phyloP scores from a whole-genome alignment of 441 rosid species.

The Erodium moschatum region DNA sequence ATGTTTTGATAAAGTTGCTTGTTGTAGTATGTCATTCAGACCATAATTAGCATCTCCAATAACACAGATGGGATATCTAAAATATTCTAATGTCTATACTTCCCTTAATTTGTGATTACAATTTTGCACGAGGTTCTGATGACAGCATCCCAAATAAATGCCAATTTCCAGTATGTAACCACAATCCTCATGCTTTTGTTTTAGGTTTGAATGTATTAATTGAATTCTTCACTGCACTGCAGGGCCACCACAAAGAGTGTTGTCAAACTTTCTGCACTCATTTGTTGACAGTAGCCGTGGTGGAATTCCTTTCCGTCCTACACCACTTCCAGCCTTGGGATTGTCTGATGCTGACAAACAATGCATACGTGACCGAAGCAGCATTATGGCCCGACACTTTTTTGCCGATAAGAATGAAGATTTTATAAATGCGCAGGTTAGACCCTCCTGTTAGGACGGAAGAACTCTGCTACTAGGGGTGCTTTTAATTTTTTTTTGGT shows the following conservation, averaged over 20 bases:
- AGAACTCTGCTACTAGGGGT: neutral
- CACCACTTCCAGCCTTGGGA: slow-evolving; percentile 71
- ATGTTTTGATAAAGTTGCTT: neutral
- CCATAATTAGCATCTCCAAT: neutral
- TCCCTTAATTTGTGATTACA: neutral
- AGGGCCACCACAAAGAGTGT: slow-evolving; percentile 95
- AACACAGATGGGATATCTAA: neutral
- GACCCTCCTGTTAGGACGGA: neutral
- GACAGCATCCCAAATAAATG: neutral
- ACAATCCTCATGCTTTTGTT: neutral
- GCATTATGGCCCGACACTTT: slow-evolving; percentile 90
- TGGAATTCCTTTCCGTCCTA: slow-evolving; percentile 71
- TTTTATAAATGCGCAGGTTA: slow-evolving; percentile 81
- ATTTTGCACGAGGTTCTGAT: neutral
- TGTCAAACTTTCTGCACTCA: slow-evolving; percentile 77
- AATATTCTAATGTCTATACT: neutral
- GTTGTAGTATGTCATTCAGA: neutral
- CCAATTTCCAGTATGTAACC: neutral
- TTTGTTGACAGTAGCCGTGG: slow-evolving; percentile 86
- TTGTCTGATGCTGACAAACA: slow-evolving; percentile 82
- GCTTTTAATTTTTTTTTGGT: neutral
- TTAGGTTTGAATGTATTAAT: neutral
- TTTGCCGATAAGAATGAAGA: slow-evolving; percentile 85
- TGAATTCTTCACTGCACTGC: slow-evolving; percentile 21
- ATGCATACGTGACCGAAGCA: slow-evolving; percentile 94